phyloP scores from a whole-genome alignment of 2,329 filamentous ascomycete genomes.

The Trichoderma polysporum region DNA sequence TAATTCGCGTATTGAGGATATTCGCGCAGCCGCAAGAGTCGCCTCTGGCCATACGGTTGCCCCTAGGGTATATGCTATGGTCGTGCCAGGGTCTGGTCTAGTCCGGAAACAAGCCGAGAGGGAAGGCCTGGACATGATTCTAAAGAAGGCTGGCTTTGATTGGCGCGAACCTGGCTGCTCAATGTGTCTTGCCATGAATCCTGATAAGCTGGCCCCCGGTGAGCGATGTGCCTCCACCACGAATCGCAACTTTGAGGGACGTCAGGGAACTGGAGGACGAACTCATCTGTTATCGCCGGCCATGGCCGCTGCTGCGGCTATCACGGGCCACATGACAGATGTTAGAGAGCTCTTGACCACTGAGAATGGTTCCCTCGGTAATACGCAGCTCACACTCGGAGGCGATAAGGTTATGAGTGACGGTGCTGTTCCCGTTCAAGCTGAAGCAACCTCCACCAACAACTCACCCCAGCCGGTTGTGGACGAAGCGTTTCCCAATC shows the following conservation, averaged over 20 bases:
- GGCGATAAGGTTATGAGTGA: constrained; percentile 33
- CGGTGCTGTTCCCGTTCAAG: constrained; percentile 53
- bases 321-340: constrained; percentile 87
- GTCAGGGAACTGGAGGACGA: constrained; percentile 85
- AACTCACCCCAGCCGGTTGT: constrained; percentile 33
- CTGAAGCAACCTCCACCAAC: constrained; percentile 43
- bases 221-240: constrained; percentile 94
- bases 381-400: constrained; percentile 47
- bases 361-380: constrained; percentile 59
- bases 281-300: constrained; percentile 96
- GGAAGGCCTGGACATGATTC: constrained; percentile 92
- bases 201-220: constrained; percentile 86
- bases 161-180: constrained; percentile 98
- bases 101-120: constrained; percentile 89
- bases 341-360: constrained; percentile 74
- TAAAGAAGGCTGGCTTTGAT: constrained; percentile 87
- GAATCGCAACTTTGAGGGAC: constrained; percentile 96
- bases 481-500: constrained; percentile 53
- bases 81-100: constrained; percentile 91
- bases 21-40: constrained; percentile 80
- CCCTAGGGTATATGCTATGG: constrained; percentile 85
- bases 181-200: constrained; percentile 99
- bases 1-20: constrained; percentile 93
- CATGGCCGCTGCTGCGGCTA: constrained; percentile 88
- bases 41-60: constrained; percentile 86